Conservation (phyloP, 2,329 filamentous ascomycete genomes). For the Fusarium multiceps region DNA sequence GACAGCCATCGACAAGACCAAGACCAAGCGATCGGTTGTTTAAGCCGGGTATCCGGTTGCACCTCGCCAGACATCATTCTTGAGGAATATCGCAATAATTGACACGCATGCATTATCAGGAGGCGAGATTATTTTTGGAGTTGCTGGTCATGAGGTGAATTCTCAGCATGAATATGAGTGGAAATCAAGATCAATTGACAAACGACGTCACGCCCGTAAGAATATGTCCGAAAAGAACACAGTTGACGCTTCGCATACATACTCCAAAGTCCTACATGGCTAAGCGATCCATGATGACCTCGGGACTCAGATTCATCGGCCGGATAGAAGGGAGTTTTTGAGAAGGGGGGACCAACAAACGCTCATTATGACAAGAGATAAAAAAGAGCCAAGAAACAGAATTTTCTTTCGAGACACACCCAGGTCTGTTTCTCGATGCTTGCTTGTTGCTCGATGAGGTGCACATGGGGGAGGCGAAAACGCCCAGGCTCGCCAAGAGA, state of each 20-base stretch:
- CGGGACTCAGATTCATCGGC: slow-evolving; percentile 16
- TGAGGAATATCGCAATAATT: neutral
- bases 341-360: neutral
- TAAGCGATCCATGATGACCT: slow-evolving; percentile 26
- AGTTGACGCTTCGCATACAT: neutral
- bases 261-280: neutral
- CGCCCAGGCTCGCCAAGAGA: slow-evolving; percentile 33
- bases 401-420: slow-evolving; percentile 21
- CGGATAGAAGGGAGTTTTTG: slow-evolving; percentile 25
- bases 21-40: slow-evolving; percentile 8
- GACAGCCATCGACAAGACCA: neutral
- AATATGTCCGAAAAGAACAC: neutral
- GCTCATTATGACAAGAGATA: slow-evolving; percentile 14
- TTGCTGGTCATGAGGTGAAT: neutral
- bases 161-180: neutral
- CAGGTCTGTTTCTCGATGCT: neutral
- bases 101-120: neutral
- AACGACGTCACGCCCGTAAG: slow-evolving; percentile 10
- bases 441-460: slow-evolving; percentile 4
- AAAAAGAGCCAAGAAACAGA: slow-evolving; percentile 26
- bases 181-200: neutral
- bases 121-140: neutral
- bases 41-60: slow-evolving; percentile 5
- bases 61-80: neutral
- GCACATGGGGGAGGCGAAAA: slow-evolving; percentile 18